phyloP scores from a whole-genome alignment of 2,329 filamentous ascomycete genomes.

The Pseudocercospora vitis region DNA sequence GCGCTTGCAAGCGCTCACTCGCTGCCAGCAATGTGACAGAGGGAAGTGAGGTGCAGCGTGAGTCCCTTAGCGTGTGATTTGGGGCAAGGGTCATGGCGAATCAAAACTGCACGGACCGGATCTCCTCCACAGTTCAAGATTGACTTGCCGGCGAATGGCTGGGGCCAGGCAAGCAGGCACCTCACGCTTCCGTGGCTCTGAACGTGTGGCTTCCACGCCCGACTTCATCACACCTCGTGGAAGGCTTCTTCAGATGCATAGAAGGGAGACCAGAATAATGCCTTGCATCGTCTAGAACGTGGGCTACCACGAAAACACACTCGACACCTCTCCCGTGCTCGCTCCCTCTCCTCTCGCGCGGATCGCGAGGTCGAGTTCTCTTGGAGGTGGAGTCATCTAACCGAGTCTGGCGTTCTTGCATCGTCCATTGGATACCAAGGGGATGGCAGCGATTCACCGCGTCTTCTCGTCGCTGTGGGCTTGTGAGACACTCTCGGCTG shows the following conservation, averaged over 20 bases:
- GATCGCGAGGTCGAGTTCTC: conserved; percentile 3
- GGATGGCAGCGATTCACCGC: conserved; percentile 23
- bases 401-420: conserved; percentile 4
- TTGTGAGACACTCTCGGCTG: conserved; percentile 13
- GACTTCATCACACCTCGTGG: conserved; percentile 15
- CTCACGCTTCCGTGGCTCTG: not conserved
- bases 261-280: not conserved
- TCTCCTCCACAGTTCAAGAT: not conserved
- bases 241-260: conserved; percentile 7
- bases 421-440: conserved; percentile 26
- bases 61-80: conserved; percentile 14
- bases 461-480: conserved; percentile 8
- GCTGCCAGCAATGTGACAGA: conserved; percentile 7
- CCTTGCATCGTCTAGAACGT: conserved; percentile 10
- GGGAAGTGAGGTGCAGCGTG: conserved; percentile 6
- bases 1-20: conserved; percentile 23
- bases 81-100: conserved; percentile 12
- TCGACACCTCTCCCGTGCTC: not conserved
- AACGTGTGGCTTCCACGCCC: conserved; percentile 2
- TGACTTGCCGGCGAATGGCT: conserved; percentile 5
- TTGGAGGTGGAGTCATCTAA: conserved; percentile 4
- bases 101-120: not conserved
- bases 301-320: not conserved
- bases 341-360: not conserved
- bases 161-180: not conserved